phyloP scores from a whole-genome alignment of 2,329 filamentous ascomycete genomes.

The Parasarocladium wereldwijsianum region DNA sequence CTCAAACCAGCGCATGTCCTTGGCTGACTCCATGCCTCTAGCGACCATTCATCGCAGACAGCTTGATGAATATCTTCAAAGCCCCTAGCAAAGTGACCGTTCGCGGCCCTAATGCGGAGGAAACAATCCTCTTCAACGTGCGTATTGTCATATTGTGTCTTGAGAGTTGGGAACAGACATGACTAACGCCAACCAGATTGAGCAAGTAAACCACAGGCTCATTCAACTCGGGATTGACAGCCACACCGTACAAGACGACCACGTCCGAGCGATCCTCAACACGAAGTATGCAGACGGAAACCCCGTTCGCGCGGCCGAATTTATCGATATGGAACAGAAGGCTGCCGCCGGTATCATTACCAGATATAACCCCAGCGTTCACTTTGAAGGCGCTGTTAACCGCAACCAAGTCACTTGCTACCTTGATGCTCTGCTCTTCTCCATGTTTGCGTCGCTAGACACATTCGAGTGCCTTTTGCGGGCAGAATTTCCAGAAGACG shows the following conservation, averaged over 20 bases:
- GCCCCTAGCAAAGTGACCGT: too few species aligned
- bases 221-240: slow-evolving; percentile 29
- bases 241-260: slow-evolving; percentile 42
- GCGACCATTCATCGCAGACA: too few species aligned
- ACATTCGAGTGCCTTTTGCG: slow-evolving; percentile 90
- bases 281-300: slow-evolving; percentile 55
- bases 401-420: slow-evolving; percentile 84
- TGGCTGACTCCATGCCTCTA: too few species aligned
- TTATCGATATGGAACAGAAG: slow-evolving; percentile 66
- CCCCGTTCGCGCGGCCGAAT: slow-evolving; percentile 56
- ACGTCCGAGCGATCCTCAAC: slow-evolving; percentile 38
- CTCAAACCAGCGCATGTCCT: too few species aligned
- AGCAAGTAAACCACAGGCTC: slow-evolving; percentile 22
- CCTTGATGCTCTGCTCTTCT: slow-evolving; percentile 77
- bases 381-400: slow-evolving; percentile 77
- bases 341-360: slow-evolving; percentile 67
- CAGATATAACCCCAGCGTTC: slow-evolving; percentile 55
- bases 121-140: too few species aligned
- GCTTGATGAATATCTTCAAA: too few species aligned
- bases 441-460: slow-evolving; percentile 85
- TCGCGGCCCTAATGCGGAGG: neutral
- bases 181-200: slow-evolving; percentile 20
- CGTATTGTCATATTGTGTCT: neutral
- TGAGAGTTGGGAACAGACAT: neutral
- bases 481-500: slow-evolving; percentile 54